Conservation (phyloP, 2,329 filamentous ascomycete species). For the Parasarocladium wereldwijsianum region DNA sequence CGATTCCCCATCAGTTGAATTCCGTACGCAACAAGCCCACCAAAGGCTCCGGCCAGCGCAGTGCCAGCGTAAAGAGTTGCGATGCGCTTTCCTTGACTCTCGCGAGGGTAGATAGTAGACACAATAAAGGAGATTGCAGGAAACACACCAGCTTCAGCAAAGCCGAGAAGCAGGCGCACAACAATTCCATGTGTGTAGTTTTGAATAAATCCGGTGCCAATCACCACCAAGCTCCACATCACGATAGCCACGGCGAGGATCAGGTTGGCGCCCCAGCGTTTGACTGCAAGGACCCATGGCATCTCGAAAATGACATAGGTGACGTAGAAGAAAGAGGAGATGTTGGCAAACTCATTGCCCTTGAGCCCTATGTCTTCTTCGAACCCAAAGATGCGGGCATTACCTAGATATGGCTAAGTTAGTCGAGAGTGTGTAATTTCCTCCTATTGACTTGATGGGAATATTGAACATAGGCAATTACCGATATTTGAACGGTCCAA, state of each 20-base stretch:
- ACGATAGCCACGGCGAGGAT: conserved; percentile 12
- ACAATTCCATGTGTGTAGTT: conserved; percentile 10
- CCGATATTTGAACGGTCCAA: conserved; percentile 15
- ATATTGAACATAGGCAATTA: neutral
- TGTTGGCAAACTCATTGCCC: conserved; percentile 16
- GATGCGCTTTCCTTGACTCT: conserved; percentile 17
- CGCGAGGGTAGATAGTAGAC: conserved; percentile 18
- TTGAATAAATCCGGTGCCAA: conserved; percentile 11
- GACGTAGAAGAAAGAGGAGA: conserved; percentile 16
- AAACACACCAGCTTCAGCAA: conserved; percentile 15
- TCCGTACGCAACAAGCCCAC: conserved; percentile 14
- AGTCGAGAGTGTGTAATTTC: neutral
- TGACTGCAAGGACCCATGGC: conserved; percentile 11
- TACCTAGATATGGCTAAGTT: conserved; percentile 11
- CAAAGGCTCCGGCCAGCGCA: conserved; percentile 14
- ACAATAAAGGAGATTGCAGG: conserved; percentile 8
- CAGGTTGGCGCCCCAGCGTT: conserved; percentile 11
- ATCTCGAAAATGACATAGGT: conserved; percentile 18
- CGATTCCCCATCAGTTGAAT: conserved; percentile 26
- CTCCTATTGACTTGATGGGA: too few species aligned
- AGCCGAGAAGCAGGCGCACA: conserved; percentile 13
- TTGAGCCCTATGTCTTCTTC: conserved; percentile 15
- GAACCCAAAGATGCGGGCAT: conserved; percentile 19
- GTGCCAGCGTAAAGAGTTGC: conserved; percentile 16
- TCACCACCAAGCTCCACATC: conserved; percentile 12